Evolutionary conservation across 164 flowering plant genomes (phyloP).

Genomic region (Chloranthus sessilifolius): DNA sequence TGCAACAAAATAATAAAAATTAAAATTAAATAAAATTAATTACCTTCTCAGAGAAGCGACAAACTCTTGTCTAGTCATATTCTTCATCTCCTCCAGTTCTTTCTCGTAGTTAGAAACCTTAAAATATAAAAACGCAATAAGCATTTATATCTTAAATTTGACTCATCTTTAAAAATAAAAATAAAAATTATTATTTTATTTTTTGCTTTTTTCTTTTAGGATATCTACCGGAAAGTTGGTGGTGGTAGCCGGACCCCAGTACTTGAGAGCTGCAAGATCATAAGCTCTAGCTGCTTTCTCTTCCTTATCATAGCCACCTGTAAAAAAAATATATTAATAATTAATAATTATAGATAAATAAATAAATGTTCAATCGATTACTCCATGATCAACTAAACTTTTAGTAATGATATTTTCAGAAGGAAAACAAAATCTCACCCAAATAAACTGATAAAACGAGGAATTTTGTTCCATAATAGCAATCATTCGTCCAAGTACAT

Average conservation of each 20-base stretch:
- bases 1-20: background rate
- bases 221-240: slow-evolving; percentile 66
- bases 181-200: no score
- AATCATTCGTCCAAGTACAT: slow-evolving; percentile 30
- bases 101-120: slow-evolving; percentile 70
- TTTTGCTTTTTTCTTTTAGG: no score
- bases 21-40: background rate
- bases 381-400: no score
- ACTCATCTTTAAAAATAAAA: no score
- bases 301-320: slow-evolving; percentile 92
- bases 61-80: slow-evolving; percentile 86
- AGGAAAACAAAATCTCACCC: slow-evolving; percentile 45
- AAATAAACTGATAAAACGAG: slow-evolving; percentile 63
- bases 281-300: slow-evolving; percentile 91
- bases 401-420: no score
- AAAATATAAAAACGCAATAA: background rate
- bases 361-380: background rate
- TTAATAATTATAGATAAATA: background rate
- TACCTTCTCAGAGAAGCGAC: slow-evolving; percentile 91
- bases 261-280: slow-evolving; percentile 88
- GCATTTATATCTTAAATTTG: no score
- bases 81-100: slow-evolving; percentile 79
- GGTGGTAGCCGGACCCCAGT: slow-evolving; percentile 84
- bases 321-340: background rate
- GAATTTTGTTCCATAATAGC: slow-evolving; percentile 21